A percentile compares a stretch with the other conserved stretches of the same genome.
These are phyloP conservation scores for Microdochium bolleyi DNA, from an alignment of 2,329 filamentous ascomycete species.

Conservation along the genomic window DNA sequence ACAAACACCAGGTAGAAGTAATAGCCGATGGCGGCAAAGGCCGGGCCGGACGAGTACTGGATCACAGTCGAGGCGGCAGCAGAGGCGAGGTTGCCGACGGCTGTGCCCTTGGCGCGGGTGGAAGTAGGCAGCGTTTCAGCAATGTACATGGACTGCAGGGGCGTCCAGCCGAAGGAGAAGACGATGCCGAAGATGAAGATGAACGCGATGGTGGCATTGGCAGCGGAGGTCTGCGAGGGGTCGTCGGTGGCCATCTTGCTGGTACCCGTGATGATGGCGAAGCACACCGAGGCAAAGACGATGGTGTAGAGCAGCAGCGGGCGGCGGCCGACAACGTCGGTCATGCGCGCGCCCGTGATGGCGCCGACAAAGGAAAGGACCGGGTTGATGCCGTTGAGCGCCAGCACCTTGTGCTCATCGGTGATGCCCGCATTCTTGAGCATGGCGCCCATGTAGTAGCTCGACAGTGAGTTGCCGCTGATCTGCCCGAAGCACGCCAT, in stretches of 20 bases:
- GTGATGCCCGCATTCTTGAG: slow-evolving; percentile 43
- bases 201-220: slow-evolving; percentile 38
- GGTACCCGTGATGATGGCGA: slow-evolving; percentile 39
- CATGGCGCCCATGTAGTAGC: slow-evolving; percentile 48
- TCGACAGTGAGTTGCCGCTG: slow-evolving; percentile 37
- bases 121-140: slow-evolving; percentile 35
- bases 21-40: slow-evolving; percentile 34
- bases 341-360: slow-evolving; percentile 45
- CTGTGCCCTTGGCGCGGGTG: slow-evolving; percentile 36
- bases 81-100: slow-evolving; percentile 31
- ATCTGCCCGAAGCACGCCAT: slow-evolving; percentile 46
- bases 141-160: slow-evolving; percentile 40
- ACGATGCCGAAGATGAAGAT: slow-evolving; percentile 45
- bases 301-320: slow-evolving; percentile 40
- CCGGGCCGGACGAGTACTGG: slow-evolving; percentile 34
- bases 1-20: slow-evolving; percentile 48
- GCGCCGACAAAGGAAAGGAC: slow-evolving; percentile 42
- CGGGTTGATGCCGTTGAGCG: slow-evolving; percentile 44
- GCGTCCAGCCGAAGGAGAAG: slow-evolving; percentile 43
- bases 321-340: slow-evolving; percentile 49
- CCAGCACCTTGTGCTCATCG: slow-evolving; percentile 34
- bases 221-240: slow-evolving; percentile 23
- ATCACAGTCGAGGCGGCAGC: slow-evolving; percentile 28
- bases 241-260: slow-evolving; percentile 32
- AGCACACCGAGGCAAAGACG: slow-evolving; percentile 35